Conservation (phyloP, 345 rosid species). For the Boechera divaricarpa region DNA sequence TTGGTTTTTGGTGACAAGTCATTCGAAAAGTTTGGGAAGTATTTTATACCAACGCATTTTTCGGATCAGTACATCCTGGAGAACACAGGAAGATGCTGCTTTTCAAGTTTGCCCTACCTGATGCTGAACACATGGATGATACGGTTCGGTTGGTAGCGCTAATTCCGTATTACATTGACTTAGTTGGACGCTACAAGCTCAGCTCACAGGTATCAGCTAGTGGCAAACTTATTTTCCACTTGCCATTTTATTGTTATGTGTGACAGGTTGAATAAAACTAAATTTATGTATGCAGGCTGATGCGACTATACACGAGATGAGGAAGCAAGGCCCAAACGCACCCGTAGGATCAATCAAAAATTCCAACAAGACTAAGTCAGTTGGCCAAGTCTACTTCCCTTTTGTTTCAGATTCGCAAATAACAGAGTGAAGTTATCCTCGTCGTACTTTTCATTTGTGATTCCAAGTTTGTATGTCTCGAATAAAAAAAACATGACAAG, state of each 20-base stretch:
- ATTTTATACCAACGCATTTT: slow-evolving; percentile 91
- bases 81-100: slow-evolving; percentile 79
- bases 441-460: no score
- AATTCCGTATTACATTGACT: slow-evolving; percentile 89
- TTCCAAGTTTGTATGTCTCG: no score
- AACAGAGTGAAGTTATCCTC: no score
- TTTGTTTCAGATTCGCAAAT: no score
- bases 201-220: slow-evolving; percentile 70
- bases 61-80: slow-evolving; percentile 80
- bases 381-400: no score
- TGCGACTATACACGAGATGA: no score
- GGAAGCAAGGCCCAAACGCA: no score
- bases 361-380: no score
- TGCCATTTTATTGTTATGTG: neutral
- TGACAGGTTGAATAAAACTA: neutral
- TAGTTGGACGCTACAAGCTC: slow-evolving; percentile 88
- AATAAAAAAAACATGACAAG: no score
- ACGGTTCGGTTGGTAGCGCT: slow-evolving; percentile 81
- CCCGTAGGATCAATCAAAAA: no score
- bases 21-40: slow-evolving; percentile 82
- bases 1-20: slow-evolving; percentile 97
- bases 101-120: slow-evolving; percentile 92
- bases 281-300: slow-evolving; percentile 54
- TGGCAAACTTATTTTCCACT: slow-evolving; percentile 2
- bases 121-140: slow-evolving; percentile 74